A percentile compares a stretch with the other conserved stretches of the same genome.
phyloP scores from a whole-genome alignment of 352 stramenopile species.

The Globisporangium nagaii region DNA sequence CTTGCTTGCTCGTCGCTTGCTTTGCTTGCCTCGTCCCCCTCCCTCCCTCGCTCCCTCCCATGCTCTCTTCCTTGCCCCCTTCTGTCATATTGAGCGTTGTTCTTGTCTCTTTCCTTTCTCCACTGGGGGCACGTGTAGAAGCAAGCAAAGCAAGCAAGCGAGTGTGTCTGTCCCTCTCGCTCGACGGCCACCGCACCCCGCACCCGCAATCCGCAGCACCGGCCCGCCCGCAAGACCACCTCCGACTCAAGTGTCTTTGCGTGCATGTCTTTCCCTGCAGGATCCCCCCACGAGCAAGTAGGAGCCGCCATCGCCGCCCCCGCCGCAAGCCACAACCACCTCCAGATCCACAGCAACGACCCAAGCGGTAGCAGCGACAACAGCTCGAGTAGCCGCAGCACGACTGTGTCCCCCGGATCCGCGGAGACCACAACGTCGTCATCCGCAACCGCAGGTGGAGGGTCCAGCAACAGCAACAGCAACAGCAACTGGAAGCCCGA shows the following conservation, averaged over 20 bases:
- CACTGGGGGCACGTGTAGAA: neutral
- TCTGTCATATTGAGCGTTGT: slow-evolving; percentile 1
- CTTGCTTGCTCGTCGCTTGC: neutral
- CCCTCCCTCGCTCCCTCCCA: neutral
- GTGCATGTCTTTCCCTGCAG: slow-evolving; percentile 13
- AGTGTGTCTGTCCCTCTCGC: neutral
- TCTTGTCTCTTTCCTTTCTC: slow-evolving; percentile 1
- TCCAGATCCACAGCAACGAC: slow-evolving; percentile 3
- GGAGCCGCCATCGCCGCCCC: neutral
- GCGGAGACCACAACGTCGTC: slow-evolving; percentile 1
- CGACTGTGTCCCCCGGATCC: neutral
- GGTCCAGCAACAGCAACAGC: too few species aligned
- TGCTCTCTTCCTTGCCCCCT: neutral
- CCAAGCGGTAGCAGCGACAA: slow-evolving; percentile 1
- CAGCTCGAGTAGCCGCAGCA: slow-evolving; percentile 5
- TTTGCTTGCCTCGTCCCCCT: neutral
- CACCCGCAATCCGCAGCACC: neutral
- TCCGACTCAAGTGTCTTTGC: slow-evolving; percentile 6
- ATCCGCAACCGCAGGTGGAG: neutral
- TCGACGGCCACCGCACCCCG: slow-evolving; percentile 2
- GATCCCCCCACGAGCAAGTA: neutral
- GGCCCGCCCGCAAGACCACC: neutral
- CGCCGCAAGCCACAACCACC: neutral
- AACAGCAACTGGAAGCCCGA: neutral
- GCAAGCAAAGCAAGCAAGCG: neutral